Conservation (phyloP, 441 rosid species). For the Hura crepitans region DNA sequence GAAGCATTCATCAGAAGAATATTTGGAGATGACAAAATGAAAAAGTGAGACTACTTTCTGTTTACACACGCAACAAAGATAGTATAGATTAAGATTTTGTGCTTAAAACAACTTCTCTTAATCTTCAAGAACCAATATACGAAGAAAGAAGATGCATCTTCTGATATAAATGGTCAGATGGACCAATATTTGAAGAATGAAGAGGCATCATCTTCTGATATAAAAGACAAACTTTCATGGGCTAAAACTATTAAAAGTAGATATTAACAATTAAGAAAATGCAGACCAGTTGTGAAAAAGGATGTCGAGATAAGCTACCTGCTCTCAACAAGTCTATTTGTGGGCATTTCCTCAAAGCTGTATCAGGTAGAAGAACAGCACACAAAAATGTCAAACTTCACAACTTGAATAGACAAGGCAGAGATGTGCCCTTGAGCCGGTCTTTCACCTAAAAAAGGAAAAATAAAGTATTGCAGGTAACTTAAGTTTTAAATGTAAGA, state of each 20-base stretch:
- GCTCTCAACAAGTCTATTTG: slow-evolving; percentile 93
- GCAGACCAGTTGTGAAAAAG: slow-evolving; percentile 8
- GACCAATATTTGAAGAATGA: neutral
- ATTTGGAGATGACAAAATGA: neutral
- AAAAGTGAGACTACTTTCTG: neutral
- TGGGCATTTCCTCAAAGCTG: slow-evolving; percentile 98
- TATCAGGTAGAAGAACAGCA: slow-evolving; percentile 26
- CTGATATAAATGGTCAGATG: neutral
- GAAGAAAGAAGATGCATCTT: neutral
- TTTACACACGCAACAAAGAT: neutral
- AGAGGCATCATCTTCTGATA: neutral
- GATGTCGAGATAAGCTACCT: slow-evolving; percentile 42
- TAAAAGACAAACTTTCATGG: neutral
- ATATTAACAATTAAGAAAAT: slow-evolving; percentile 13
- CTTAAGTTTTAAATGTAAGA: neutral
- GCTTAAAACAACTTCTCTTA: neutral
- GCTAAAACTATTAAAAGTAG: slow-evolving; percentile 13
- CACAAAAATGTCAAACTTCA: slow-evolving; percentile 20
- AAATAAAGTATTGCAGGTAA: neutral
- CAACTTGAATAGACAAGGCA: slow-evolving; percentile 10
- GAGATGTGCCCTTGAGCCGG: slow-evolving; percentile 61
- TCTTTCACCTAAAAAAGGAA: slow-evolving; percentile 57
- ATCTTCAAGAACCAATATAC: neutral
- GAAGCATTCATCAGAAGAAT: slow-evolving; percentile 1
- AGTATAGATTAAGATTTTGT: neutral